These are phyloP conservation scores for Anthostomella pinea DNA, from an alignment of 2,329 filamentous ascomycete genomes.

Conservation along the genomic window DNA sequence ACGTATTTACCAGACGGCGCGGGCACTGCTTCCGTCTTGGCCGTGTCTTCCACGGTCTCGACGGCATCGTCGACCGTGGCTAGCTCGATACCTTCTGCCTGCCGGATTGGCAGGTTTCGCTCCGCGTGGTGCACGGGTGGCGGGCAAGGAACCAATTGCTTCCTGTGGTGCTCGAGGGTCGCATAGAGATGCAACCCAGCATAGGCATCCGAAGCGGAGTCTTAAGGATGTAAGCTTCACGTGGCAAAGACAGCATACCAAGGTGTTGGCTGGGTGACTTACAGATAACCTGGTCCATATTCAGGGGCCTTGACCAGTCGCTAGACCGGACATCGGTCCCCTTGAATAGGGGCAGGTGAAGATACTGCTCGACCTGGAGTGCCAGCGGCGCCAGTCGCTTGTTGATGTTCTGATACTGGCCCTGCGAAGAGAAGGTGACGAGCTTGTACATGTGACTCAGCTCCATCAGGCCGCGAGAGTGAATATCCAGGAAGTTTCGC, in stretches of 20 bases:
- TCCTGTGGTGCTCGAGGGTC: constrained; percentile 65
- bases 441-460: constrained; percentile 79
- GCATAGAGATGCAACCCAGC: constrained; percentile 72
- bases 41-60: constrained; percentile 28
- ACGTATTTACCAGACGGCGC: constrained; percentile 16
- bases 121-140: constrained; percentile 69
- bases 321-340: constrained; percentile 65
- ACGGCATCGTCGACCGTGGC: constrained; percentile 30
- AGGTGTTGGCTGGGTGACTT: too few species aligned
- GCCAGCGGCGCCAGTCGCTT: constrained; percentile 65
- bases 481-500: constrained; percentile 60
- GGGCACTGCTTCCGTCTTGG: constrained; percentile 14
- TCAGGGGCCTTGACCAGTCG: constrained; percentile 68
- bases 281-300: constrained; percentile 66
- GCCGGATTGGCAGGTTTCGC: constrained; percentile 58
- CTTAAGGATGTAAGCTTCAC: constrained; percentile 39
- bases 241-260: constrained; percentile 9
- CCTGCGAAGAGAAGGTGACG: constrained; percentile 60
- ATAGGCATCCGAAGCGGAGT: constrained; percentile 82
- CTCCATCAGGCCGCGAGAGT: constrained; percentile 69
- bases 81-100: constrained; percentile 43
- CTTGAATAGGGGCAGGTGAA: constrained; percentile 75
- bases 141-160: constrained; percentile 65
- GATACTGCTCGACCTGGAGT: constrained; percentile 65
- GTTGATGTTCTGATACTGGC: constrained; percentile 57